Evolutionary conservation across 139 green algal genomes (phyloP).

Genomic region (Chlamydomonas incerta): DNA sequence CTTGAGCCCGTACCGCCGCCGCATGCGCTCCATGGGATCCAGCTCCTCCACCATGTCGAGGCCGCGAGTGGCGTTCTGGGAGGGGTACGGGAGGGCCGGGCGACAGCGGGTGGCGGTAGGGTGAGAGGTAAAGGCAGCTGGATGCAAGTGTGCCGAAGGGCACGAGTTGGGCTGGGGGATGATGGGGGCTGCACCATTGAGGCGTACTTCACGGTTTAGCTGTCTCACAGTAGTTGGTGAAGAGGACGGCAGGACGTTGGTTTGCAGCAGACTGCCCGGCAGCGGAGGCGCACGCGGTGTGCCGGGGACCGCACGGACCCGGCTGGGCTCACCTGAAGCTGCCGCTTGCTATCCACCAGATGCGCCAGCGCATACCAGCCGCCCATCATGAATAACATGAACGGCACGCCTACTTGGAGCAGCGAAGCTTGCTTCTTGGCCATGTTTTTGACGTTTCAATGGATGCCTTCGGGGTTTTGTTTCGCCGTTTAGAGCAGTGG

Average conservation of each 20-base stretch:
- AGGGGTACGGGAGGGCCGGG: too few relatives aligned
- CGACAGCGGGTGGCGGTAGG: too few relatives aligned
- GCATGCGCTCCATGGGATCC: slow-evolving; percentile 61
- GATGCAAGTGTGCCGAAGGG: too few relatives aligned
- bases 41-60: slow-evolving; percentile 57
- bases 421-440: background rate
- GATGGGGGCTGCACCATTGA: too few relatives aligned
- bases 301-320: too few relatives aligned
- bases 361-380: slow-evolving; percentile 27
- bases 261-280: background rate
- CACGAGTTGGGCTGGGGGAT: too few relatives aligned
- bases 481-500: too few relatives aligned
- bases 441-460: background rate
- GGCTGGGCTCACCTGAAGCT: background rate
- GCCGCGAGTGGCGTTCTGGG: slow-evolving; percentile 42
- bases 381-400: slow-evolving; percentile 23
- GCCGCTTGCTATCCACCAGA: slow-evolving; percentile 21
- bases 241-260: background rate
- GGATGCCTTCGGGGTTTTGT: too few relatives aligned
- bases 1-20: slow-evolving; percentile 42
- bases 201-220: too few relatives aligned
- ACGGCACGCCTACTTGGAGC: background rate
- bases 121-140: background rate
- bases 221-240: too few relatives aligned
- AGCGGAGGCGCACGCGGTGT: background rate